Percentiles rank a stretch among this genome's conserved stretches.
phyloP scores from a whole-genome alignment of 495 filamentous ascomycete species.

The Aspergillus avenaceus region DNA sequence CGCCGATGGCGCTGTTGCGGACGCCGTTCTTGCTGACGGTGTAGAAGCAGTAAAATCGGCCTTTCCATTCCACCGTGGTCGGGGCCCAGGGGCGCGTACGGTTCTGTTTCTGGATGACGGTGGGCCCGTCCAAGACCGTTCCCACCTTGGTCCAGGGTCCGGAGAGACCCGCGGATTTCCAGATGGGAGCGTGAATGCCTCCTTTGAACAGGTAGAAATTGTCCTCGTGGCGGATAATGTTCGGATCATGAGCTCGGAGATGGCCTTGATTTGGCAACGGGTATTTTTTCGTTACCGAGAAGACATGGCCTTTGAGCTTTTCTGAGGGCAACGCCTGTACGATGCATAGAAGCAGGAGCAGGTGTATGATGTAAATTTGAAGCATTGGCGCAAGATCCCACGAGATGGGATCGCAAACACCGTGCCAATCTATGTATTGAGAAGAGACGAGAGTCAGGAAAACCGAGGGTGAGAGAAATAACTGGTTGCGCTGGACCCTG shows the following conservation, averaged over 20 bases:
- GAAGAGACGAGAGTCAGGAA: neutral
- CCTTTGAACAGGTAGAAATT: slow-evolving; percentile 40
- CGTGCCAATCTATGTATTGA: no score
- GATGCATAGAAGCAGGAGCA: slow-evolving; percentile 3
- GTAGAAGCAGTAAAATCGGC: slow-evolving; percentile 70
- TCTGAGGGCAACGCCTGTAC: neutral
- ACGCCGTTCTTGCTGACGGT: slow-evolving; percentile 59
- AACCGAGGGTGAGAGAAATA: neutral
- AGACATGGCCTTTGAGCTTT: slow-evolving; percentile 8
- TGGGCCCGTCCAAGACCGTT: slow-evolving; percentile 32
- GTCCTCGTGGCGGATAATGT: slow-evolving; percentile 28
- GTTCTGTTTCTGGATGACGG: slow-evolving; percentile 34
- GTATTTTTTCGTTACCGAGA: slow-evolving; percentile 26
- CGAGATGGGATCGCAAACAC: no score
- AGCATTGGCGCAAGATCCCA: neutral
- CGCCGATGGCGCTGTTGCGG: slow-evolving; percentile 62
- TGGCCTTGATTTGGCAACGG: slow-evolving; percentile 35
- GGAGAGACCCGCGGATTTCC: slow-evolving; percentile 28
- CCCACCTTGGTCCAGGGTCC: slow-evolving; percentile 41
- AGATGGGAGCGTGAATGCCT: slow-evolving; percentile 25
- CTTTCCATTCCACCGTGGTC: slow-evolving; percentile 52
- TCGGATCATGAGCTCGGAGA: slow-evolving; percentile 37
- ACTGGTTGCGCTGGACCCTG: neutral
- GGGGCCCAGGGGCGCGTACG: slow-evolving; percentile 54
- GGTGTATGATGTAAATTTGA: neutral